phyloP scores from a whole-genome alignment of 2,329 filamentous ascomycete species.

The Exophiala phaeomuriformis region DNA sequence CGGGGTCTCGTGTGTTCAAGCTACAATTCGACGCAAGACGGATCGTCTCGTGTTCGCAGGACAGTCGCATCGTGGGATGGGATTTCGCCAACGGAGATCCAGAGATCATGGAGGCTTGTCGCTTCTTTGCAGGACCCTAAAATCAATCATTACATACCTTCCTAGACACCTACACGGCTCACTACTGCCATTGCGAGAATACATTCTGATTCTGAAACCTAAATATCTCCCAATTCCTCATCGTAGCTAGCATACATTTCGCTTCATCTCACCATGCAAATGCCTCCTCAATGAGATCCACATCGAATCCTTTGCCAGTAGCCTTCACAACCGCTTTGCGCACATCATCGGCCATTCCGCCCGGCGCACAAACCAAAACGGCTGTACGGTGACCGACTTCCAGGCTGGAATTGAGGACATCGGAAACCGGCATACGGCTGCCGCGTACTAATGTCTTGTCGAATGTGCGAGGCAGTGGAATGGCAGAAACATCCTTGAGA shows the following conservation, averaged over 20 bases:
- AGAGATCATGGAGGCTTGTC: conserved; percentile 68
- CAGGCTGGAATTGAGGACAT: not conserved
- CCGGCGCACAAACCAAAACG: conserved; percentile 36
- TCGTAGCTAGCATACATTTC: no score
- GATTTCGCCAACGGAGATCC: conserved; percentile 86
- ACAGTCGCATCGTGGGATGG: conserved; percentile 89
- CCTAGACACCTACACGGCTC: no score
- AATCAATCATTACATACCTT: not conserved
- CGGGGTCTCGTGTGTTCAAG: conserved; percentile 73
- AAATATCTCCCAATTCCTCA: no score
- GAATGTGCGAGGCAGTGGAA: not conserved
- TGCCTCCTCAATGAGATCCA: conserved; percentile 34
- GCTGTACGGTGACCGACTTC: conserved; percentile 24
- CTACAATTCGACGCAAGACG: conserved; percentile 89
- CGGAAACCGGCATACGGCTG: conserved; percentile 1
- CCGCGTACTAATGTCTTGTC: not conserved
- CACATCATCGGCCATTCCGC: conserved; percentile 34
- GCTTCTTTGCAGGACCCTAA: conserved; percentile 66
- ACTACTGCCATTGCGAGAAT: no score
- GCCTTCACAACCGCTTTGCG: conserved; percentile 29
- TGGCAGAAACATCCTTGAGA: not conserved
- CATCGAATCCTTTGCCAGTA: conserved; percentile 29
- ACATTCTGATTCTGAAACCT: no score
- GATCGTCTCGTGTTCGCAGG: conserved; percentile 91
- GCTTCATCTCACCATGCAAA: conserved; percentile 31